Evolutionary conservation across 805 yeast genomes (phyloP).

Genomic region (Zygosaccharomyces siamensis): DNA sequence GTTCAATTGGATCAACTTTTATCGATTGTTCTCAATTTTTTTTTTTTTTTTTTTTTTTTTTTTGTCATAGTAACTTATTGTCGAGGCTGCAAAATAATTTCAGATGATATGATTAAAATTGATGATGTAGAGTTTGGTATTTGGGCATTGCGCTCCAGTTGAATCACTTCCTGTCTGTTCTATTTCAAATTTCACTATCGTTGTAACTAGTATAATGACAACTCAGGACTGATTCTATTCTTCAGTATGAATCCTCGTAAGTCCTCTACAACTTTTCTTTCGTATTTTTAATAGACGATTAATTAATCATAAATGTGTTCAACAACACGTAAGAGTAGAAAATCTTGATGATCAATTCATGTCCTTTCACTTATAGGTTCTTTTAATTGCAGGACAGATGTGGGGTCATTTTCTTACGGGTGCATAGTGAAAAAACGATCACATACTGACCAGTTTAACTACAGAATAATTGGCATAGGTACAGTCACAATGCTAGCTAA

Average conservation of each 20-base stretch:
- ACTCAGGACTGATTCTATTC: background rate
- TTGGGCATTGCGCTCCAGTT: no score
- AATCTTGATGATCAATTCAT: background rate
- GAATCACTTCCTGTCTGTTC: background rate
- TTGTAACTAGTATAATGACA: background rate
- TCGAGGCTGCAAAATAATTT: background rate
- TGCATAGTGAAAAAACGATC: background rate
- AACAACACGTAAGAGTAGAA: background rate
- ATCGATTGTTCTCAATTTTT: background rate
- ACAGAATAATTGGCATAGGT: background rate
- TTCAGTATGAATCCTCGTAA: background rate
- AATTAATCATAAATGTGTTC: background rate
- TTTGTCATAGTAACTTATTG: background rate
- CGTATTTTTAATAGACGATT: background rate
- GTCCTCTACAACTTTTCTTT: background rate
- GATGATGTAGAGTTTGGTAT: background rate
- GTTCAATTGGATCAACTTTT: background rate
- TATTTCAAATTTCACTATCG: background rate
- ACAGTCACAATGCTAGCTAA: background rate
- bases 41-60: background rate
- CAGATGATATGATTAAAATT: background rate
- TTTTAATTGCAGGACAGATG: background rate
- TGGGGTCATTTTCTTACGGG: background rate
- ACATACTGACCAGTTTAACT: background rate
- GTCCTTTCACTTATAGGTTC: background rate